Evolutionary conservation across 2,329 filamentous ascomycete genomes (phyloP).

Genomic region (Lecanicillium sp.): DNA sequence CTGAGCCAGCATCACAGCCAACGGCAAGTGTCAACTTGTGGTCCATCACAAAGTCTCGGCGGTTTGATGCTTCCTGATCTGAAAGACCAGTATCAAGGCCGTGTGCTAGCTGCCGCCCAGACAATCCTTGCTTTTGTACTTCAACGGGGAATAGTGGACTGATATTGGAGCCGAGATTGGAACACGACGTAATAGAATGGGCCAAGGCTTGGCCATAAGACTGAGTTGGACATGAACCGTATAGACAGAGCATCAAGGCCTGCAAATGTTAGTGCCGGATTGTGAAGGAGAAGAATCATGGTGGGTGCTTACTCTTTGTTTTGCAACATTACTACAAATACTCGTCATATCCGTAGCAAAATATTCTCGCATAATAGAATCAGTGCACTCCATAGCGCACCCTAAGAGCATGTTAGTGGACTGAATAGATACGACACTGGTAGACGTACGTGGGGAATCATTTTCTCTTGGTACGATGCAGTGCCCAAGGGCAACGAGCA

Average conservation of each 20-base stretch:
- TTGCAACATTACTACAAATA: conserved; percentile 14
- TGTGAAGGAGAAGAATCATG: not conserved
- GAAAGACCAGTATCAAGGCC: conserved; percentile 2
- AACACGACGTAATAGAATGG: conserved; percentile 18
- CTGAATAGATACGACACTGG: too few species aligned
- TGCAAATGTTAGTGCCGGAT: conserved; percentile 8
- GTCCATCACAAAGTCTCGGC: conserved; percentile 11
- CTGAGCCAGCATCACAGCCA: conserved; percentile 20
- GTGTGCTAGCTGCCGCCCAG: conserved; percentile 7
- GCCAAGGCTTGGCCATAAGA: conserved; percentile 22
- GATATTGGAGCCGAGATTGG: conserved; percentile 17
- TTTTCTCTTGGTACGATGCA: too few species aligned
- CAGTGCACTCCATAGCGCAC: conserved; percentile 14
- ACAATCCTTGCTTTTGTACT: conserved; percentile 12
- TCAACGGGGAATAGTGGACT: conserved; percentile 22
- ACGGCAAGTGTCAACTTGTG: conserved; percentile 17
- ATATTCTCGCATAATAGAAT: conserved; percentile 11
- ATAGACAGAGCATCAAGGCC: conserved; percentile 23
- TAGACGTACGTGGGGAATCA: too few species aligned
- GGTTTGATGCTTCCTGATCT: conserved; percentile 5
- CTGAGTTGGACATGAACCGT: conserved; percentile 16
- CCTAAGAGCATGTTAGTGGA: conserved; percentile 4
- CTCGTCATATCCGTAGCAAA: conserved; percentile 9
- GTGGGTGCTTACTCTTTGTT: conserved; percentile 15
- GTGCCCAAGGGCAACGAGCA: too few species aligned